Percentiles rank a stretch among this genome's conserved stretches.
These are phyloP conservation scores for Trametes sanguinea DNA, from an alignment of 768 basidiomycete genomes.

Conservation along the genomic window DNA sequence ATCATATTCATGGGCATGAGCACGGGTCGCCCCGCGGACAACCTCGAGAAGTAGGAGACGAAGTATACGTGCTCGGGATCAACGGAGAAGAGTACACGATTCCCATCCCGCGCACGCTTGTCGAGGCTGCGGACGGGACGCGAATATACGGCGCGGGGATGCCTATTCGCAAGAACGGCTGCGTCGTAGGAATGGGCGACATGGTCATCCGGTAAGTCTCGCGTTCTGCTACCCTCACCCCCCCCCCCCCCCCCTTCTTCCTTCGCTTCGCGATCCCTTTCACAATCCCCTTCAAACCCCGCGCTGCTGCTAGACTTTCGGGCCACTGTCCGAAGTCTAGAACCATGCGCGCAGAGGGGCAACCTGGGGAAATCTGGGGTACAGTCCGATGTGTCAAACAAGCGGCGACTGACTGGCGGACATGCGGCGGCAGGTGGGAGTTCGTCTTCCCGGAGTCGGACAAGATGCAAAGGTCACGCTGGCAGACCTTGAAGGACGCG, in stretches of 20 bases:
- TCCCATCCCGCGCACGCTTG: constrained; percentile 54
- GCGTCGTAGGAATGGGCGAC: constrained; percentile 59
- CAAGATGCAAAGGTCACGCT: constrained; percentile 27
- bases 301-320: background rate
- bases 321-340: background rate
- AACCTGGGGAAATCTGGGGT: background rate
- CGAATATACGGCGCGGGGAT: constrained; percentile 66
- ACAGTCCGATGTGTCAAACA: background rate
- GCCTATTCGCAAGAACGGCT: constrained; percentile 58
- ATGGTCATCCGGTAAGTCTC: constrained; percentile 59
- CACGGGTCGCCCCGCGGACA: background rate
- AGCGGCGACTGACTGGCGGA: background rate
- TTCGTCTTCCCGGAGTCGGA: constrained; percentile 32
- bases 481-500: constrained; percentile 32
- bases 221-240: background rate
- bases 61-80: constrained; percentile 55
- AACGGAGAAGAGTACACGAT: constrained; percentile 57
- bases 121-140: constrained; percentile 51
- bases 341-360: background rate
- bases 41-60: constrained; percentile 41
- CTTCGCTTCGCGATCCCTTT: background rate
- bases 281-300: background rate
- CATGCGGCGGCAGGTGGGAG: constrained; percentile 30
- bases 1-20: constrained; percentile 1
- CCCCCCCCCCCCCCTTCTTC: constrained; percentile 5